Conservation (phyloP, 495 filamentous ascomycete species). For the Pseudoneurospora amorphoporcata region DNA sequence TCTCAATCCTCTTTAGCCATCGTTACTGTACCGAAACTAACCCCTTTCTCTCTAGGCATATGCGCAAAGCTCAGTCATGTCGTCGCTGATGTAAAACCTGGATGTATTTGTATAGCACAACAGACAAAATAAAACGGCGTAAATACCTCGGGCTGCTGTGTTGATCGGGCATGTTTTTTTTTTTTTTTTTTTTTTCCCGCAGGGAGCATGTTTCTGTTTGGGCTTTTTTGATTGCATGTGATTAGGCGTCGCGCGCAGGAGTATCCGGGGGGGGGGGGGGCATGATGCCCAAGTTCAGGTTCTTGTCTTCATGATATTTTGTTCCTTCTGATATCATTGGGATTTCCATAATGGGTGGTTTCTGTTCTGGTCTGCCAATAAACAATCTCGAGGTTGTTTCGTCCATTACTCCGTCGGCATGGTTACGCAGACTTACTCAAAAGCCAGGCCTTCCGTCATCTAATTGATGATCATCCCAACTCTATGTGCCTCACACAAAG, state of each 20-base stretch:
- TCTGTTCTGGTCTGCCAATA: background rate
- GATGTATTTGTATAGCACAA: background rate
- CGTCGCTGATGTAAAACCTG: constrained; percentile 34
- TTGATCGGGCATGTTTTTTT: background rate
- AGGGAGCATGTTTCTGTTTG: background rate
- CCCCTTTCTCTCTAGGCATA: constrained; percentile 47
- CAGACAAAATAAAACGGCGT: background rate
- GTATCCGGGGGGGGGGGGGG: background rate
- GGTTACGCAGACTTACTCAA: background rate
- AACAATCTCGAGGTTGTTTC: background rate
- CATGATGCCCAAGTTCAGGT: background rate
- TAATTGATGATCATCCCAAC: background rate
- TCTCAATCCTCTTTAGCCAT: background rate
- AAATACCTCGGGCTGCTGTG: background rate
- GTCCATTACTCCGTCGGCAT: background rate
- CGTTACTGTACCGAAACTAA: constrained; percentile 16
- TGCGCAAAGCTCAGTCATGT: constrained; percentile 70
- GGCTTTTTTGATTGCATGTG: constrained; percentile 4
- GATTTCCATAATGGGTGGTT: background rate
- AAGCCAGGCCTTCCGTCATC: background rate
- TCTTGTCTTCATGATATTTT: background rate
- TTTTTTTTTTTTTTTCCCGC: background rate
- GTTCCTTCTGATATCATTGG: background rate
- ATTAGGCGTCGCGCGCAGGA: constrained; percentile 7
- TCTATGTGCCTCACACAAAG: background rate